Percentiles rank a stretch among this genome's conserved stretches.
phyloP scores from a whole-genome alignment of 257 asterid genomes.

The Lavandula angustifolia region DNA sequence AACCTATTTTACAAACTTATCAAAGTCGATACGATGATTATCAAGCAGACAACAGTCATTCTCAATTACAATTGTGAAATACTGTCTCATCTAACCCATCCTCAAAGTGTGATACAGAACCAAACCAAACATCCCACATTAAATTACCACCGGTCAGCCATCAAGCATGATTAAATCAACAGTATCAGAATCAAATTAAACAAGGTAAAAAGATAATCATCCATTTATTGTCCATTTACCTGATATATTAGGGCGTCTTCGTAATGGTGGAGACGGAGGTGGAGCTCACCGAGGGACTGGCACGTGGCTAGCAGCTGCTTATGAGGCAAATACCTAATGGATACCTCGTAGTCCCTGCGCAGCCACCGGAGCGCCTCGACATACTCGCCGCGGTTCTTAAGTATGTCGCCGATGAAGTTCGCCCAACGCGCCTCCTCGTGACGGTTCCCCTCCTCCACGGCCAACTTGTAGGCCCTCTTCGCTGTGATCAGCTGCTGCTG shows the following conservation, averaged over 20 bases:
- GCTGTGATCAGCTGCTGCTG: conserved; percentile 60
- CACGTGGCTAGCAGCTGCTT: conserved; percentile 86
- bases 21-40: not conserved
- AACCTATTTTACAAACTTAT: not conserved
- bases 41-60: not conserved
- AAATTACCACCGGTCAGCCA: not conserved
- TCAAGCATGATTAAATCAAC: not conserved
- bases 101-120: not conserved
- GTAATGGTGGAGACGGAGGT: conserved; percentile 65
- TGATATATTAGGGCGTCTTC: conserved; percentile 68
- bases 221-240: conserved; percentile 48
- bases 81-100: not conserved
- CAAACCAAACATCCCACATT: not conserved
- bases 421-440: conserved; percentile 99
- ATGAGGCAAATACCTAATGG: conserved; percentile 51
- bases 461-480: conserved; percentile 56
- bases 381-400: conserved; percentile 85
- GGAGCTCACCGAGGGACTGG: conserved; percentile 89
- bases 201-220: not conserved
- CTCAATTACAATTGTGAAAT: not conserved
- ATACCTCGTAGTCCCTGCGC: conserved; percentile 77
- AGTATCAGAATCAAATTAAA: not conserved
- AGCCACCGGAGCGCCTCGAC: conserved; percentile 86
- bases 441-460: conserved; percentile 62
- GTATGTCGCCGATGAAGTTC: conserved; percentile 71